phyloP scores from a whole-genome alignment of 495 filamentous ascomycete genomes.

The Penicillium tannophilum region DNA sequence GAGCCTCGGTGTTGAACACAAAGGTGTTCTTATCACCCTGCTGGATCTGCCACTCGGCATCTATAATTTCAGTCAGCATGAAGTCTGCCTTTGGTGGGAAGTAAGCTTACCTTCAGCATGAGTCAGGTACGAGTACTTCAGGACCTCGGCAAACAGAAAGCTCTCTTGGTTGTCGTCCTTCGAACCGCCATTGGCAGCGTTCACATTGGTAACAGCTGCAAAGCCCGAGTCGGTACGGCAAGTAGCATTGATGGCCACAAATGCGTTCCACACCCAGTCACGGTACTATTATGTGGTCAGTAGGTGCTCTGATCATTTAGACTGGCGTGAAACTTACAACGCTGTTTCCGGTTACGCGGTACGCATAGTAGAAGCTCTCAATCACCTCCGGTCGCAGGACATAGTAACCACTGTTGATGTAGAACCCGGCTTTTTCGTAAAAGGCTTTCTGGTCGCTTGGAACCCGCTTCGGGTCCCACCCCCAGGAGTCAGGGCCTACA shows the following conservation, averaged over 20 bases:
- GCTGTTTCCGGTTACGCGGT: constrained; percentile 69
- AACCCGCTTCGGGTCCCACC: constrained; percentile 60
- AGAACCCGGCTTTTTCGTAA: constrained; percentile 71
- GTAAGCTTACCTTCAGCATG: constrained; percentile 43
- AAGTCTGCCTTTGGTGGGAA: too few species aligned
- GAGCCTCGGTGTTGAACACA: constrained; percentile 86
- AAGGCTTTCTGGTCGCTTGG: constrained; percentile 55
- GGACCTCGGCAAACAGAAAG: constrained; percentile 87
- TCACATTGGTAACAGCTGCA: constrained; percentile 67
- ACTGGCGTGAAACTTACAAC: constrained; percentile 30
- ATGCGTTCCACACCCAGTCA: constrained; percentile 86
- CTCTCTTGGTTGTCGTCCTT: constrained; percentile 78
- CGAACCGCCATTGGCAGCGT: constrained; percentile 58
- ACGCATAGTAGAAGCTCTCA: constrained; percentile 89
- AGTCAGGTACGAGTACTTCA: constrained; percentile 83
- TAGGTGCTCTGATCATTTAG: background rate
- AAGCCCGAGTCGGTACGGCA: constrained; percentile 68
- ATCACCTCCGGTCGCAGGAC: constrained; percentile 82
- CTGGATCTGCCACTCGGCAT: constrained; percentile 68
- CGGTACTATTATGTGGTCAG: constrained; percentile 58
- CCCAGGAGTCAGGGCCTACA: constrained; percentile 80
- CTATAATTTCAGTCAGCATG: constrained; percentile 33
- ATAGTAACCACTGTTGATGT: constrained; percentile 63
- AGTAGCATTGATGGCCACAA: constrained; percentile 66
- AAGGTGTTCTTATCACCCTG: constrained; percentile 59